Conservation (phyloP, 768 basidiomycete genomes). For the Chiua virens region DNA sequence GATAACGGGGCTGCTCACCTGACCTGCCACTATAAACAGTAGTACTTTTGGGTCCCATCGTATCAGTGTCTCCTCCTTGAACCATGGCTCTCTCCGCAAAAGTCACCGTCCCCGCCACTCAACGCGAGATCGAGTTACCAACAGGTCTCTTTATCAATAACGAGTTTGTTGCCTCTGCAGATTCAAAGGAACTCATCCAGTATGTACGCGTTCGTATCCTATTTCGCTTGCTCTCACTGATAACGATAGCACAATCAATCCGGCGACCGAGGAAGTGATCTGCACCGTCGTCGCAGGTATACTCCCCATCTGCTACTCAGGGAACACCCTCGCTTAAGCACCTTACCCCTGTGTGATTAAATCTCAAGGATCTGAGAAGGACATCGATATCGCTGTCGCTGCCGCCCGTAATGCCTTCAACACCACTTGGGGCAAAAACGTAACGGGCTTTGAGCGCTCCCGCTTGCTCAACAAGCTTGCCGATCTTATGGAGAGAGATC, state of each 20-base stretch:
- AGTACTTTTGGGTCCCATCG: neutral
- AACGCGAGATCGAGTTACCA: slow-evolving; percentile 59
- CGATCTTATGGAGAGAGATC: slow-evolving; percentile 85
- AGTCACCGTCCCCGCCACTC: slow-evolving; percentile 41
- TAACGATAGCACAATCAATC: slow-evolving; percentile 65
- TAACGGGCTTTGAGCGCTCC: slow-evolving; percentile 80
- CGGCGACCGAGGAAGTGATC: slow-evolving; percentile 74
- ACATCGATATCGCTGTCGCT: slow-evolving; percentile 81
- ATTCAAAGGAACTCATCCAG: slow-evolving; percentile 65
- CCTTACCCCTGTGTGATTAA: slow-evolving; percentile 1
- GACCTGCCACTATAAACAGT: slow-evolving; percentile 9
- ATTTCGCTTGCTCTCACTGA: slow-evolving; percentile 13
- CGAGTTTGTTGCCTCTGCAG: slow-evolving; percentile 77
- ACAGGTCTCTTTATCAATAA: slow-evolving; percentile 93
- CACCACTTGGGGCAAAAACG: slow-evolving; percentile 87
- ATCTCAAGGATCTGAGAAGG: slow-evolving; percentile 58
- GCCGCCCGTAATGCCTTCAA: slow-evolving; percentile 83
- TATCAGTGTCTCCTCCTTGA: neutral
- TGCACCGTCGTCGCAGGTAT: slow-evolving; percentile 67
- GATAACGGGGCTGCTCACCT: slow-evolving; percentile 1
- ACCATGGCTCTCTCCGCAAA: slow-evolving; percentile 48
- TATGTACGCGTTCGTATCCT: slow-evolving; percentile 34
- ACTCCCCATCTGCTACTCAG: neutral
- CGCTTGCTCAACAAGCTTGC: slow-evolving; percentile 83
- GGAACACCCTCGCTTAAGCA: neutral